Conservation (phyloP, 495 filamentous ascomycete genomes). For the Penicillium daleae region DNA sequence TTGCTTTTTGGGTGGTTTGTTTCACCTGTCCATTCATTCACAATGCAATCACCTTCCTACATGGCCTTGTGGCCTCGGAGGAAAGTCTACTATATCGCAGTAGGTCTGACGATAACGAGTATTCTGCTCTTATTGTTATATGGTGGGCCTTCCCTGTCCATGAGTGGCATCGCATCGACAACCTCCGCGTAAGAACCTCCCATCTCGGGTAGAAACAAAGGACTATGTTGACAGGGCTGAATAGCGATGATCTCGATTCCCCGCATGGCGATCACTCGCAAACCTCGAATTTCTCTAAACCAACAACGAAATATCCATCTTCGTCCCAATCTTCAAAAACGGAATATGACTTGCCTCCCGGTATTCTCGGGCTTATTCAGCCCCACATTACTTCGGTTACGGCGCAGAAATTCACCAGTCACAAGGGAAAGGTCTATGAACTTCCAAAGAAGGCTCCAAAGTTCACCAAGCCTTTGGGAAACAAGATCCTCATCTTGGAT, state of each 20-base stretch:
- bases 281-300: too few relatives aligned
- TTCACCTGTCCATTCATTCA: neutral
- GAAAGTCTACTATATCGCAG: neutral
- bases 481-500: neutral
- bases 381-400: neutral
- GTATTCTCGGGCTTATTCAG: neutral
- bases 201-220: neutral
- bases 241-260: neutral
- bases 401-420: neutral
- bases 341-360: neutral
- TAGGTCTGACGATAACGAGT: neutral
- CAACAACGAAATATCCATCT: neutral
- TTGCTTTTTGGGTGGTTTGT: neutral
- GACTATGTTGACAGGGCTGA: neutral
- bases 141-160: neutral
- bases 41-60: neutral
- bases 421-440: neutral
- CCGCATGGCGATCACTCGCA: neutral
- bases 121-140: neutral
- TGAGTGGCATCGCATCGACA: neutral
- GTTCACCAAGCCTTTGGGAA: neutral
- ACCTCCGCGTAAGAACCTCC: neutral
- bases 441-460: neutral
- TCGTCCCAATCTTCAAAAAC: neutral
- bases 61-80: neutral